A percentile compares a stretch with the other conserved stretches of the same genome.
These are phyloP conservation scores for Alternaria longipes DNA, from an alignment of 2,329 filamentous ascomycete genomes.

Conservation along the genomic window DNA sequence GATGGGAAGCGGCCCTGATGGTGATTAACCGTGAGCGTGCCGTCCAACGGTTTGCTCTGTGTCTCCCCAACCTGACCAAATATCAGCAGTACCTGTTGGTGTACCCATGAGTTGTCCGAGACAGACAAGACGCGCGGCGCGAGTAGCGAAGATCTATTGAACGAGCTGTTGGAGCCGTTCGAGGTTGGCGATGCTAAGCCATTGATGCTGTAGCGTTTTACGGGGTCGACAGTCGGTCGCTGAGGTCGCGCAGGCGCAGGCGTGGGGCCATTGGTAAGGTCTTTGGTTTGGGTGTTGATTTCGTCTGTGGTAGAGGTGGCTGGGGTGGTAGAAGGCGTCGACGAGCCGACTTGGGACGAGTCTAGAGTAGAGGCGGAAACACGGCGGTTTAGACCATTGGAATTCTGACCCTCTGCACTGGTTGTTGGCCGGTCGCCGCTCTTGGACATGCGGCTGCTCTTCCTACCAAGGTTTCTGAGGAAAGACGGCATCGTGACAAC, in stretches of 20 bases:
- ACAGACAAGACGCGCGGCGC: constrained; percentile 83
- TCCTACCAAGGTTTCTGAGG: constrained; percentile 78
- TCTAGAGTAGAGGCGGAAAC: constrained; percentile 70
- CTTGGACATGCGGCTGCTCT: constrained; percentile 73
- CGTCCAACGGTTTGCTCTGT: constrained; percentile 74
- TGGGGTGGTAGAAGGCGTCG: constrained; percentile 71
- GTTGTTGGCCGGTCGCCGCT: constrained; percentile 25
- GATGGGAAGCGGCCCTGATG: constrained; percentile 86
- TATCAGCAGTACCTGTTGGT: constrained; percentile 87
- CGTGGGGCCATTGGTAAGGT: constrained; percentile 58
- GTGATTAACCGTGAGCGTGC: constrained; percentile 79
- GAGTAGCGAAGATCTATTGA: constrained; percentile 75
- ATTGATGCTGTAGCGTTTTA: constrained; percentile 66
- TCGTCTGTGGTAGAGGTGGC: constrained; percentile 78
- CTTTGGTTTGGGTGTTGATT: constrained; percentile 67
- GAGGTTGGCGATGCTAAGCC: constrained; percentile 64
- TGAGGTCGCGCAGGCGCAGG: constrained; percentile 58
- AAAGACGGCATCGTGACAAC: constrained; percentile 64
- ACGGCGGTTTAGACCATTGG: constrained; percentile 58
- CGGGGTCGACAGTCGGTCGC: constrained; percentile 45
- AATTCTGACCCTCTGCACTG: constrained; percentile 29
- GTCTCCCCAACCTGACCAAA: constrained; percentile 83
- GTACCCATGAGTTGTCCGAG: constrained; percentile 86
- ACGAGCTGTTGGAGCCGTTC: constrained; percentile 59
- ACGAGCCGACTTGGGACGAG: constrained; percentile 67